These are phyloP conservation scores for Tolypocladium sp. DNA, from an alignment of 2,329 filamentous ascomycete genomes.

Conservation along the genomic window DNA sequence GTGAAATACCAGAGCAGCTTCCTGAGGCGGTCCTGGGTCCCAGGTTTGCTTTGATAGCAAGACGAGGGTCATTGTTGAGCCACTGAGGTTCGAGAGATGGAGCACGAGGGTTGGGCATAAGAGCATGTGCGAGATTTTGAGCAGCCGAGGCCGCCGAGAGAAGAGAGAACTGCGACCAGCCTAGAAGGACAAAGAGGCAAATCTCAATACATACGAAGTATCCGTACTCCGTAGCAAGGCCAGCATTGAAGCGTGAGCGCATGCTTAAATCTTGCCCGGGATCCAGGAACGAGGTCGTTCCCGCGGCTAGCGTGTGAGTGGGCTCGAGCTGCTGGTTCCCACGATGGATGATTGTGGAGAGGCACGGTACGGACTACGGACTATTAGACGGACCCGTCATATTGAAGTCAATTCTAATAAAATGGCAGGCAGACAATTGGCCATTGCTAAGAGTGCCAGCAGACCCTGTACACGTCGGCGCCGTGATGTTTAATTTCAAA, in stretches of 20 bases:
- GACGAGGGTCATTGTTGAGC: background rate
- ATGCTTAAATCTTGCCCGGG: background rate
- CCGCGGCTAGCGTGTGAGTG: background rate
- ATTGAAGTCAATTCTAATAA: background rate
- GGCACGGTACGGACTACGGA: too few relatives aligned
- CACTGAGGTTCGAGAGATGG: background rate
- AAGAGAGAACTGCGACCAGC: background rate
- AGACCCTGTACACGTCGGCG: background rate
- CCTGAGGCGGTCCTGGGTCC: background rate
- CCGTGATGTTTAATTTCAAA: background rate
- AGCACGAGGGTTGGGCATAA: background rate
- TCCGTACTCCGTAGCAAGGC: too few relatives aligned
- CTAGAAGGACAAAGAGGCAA: too few relatives aligned
- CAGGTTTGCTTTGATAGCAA: background rate
- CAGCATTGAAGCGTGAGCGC: background rate
- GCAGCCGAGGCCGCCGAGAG: background rate
- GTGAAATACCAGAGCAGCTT: background rate
- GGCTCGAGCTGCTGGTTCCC: background rate
- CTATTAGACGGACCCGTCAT: too few relatives aligned
- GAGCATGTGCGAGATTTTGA: background rate
- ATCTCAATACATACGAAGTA: too few relatives aligned
- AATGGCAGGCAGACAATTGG: too few relatives aligned
- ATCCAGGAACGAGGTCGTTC: background rate
- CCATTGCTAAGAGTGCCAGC: background rate
- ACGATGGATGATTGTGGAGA: background rate